Evolutionary conservation across 306 rosid species (phyloP).

Genomic region (Spatholobus suberectus): DNA sequence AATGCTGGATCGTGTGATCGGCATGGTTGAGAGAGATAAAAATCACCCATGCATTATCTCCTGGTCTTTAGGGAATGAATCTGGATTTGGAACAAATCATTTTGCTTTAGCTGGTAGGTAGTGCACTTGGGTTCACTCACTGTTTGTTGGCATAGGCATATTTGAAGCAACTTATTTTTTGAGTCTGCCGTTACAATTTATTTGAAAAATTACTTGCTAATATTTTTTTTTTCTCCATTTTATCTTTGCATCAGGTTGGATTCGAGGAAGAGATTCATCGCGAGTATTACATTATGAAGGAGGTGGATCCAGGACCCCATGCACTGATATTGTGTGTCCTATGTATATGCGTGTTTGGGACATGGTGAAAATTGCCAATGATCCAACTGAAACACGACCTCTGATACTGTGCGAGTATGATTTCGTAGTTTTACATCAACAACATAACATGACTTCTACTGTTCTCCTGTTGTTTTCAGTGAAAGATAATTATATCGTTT

Average conservation of each 20-base stretch:
- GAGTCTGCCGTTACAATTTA: not conserved
- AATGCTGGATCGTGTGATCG: conserved; percentile 93
- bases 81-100: conserved; percentile 97
- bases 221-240: not conserved
- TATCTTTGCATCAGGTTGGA: conserved; percentile 70
- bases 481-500: not conserved
- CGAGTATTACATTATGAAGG: conserved; percentile 92
- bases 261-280: conserved; percentile 87
- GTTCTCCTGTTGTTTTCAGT: conserved; percentile 19
- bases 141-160: conserved; percentile 24
- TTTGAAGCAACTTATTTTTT: not conserved
- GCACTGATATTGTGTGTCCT: conserved; percentile 93
- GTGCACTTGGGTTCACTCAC: conserved; percentile 17
- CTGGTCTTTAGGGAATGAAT: conserved; percentile 96
- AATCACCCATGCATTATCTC: conserved; percentile 85
- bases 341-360: conserved; percentile 99
- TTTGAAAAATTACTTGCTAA: not conserved
- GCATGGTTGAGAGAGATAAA: conserved; percentile 99
- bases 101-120: conserved; percentile 87
- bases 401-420: conserved; percentile 94
- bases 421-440: not conserved
- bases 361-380: conserved; percentile 87
- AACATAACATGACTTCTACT: conserved; percentile 7
- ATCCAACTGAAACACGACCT: conserved; percentile 88
- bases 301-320: conserved; percentile 91